phyloP scores from a whole-genome alignment of 768 basidiomycete genomes.

The Galerina marginata region DNA sequence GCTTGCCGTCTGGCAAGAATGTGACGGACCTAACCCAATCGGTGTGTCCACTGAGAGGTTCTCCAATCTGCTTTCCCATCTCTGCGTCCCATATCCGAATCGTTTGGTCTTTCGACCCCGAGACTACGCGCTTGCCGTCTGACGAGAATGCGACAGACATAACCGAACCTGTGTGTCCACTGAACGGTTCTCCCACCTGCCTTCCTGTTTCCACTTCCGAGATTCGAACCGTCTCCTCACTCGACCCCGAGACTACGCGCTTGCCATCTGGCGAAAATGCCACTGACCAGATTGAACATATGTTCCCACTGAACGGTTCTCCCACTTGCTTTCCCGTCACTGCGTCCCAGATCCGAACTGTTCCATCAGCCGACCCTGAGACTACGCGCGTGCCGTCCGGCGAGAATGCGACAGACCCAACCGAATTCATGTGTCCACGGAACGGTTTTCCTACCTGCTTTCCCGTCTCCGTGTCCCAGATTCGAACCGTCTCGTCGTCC shows the following conservation, averaged over 20 bases:
- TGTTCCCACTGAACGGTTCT: too few species aligned
- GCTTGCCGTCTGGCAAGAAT: too few species aligned
- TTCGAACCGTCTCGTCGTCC: neutral
- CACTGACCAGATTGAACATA: too few species aligned
- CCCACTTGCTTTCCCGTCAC: neutral
- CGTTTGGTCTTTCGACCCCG: slow-evolving; percentile 1
- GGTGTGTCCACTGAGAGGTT: too few species aligned
- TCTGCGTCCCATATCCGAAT: slow-evolving; percentile 17
- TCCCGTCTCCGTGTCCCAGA: slow-evolving; percentile 19
- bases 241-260: too few species aligned
- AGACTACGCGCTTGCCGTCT: slow-evolving; percentile 13
- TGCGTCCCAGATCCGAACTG: slow-evolving; percentile 17
- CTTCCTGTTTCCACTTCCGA: neutral
- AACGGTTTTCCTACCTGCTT: slow-evolving; percentile 2
- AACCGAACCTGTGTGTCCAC: too few species aligned
- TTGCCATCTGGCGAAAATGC: too few species aligned
- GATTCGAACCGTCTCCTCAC: too few species aligned
- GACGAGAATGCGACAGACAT: slow-evolving; percentile 1
- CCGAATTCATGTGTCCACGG: too few species aligned
- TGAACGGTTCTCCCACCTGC: too few species aligned
- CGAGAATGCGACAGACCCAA: slow-evolving; percentile 9
- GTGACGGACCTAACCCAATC: too few species aligned
- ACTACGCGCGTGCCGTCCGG: slow-evolving; percentile 12
- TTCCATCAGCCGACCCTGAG: slow-evolving; percentile 5
- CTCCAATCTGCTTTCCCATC: too few species aligned